Evolutionary conservation across 768 basidiomycete genomes (phyloP).

Genomic region (Sutorius australiensis): DNA sequence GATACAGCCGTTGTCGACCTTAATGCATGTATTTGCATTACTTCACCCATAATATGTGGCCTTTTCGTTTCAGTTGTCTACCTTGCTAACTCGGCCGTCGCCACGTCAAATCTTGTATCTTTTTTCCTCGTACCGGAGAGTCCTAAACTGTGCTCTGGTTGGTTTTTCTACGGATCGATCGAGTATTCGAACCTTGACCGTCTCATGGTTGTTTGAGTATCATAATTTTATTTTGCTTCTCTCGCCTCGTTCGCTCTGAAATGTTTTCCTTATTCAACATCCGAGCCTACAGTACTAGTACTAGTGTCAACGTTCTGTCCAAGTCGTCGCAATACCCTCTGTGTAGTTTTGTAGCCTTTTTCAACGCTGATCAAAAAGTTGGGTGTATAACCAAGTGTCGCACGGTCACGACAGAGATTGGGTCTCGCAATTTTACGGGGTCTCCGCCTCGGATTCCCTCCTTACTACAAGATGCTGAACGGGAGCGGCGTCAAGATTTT

Average conservation of each 20-base stretch:
- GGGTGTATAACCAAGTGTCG: constrained; percentile 16
- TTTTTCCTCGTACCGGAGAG: constrained; percentile 9
- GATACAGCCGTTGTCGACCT: constrained; percentile 5
- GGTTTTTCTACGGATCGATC: constrained; percentile 20
- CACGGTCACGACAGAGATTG: constrained; percentile 20
- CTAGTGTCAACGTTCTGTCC: constrained; percentile 24
- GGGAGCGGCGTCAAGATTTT: constrained; percentile 58
- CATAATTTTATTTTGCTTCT: constrained; percentile 29
- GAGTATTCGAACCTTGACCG: constrained; percentile 24
- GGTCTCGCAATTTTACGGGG: constrained; percentile 11
- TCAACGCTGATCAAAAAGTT: neutral
- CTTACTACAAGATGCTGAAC: constrained; percentile 42
- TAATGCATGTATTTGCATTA: constrained; percentile 21
- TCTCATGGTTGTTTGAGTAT: constrained; percentile 24
- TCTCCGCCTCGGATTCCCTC: constrained; percentile 7
- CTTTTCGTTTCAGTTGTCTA: constrained; percentile 1
- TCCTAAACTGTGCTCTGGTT: constrained; percentile 19
- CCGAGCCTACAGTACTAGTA: constrained; percentile 32
- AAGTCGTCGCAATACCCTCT: constrained; percentile 32
- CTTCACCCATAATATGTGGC: constrained; percentile 4
- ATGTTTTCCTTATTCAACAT: constrained; percentile 11
- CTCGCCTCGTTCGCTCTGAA: constrained; percentile 17
- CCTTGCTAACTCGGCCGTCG: neutral
- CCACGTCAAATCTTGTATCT: constrained; percentile 17
- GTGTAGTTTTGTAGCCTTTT: constrained; percentile 35